Conservation (phyloP, 2,329 filamentous ascomycete species). For the Talaromyces sp. region DNA sequence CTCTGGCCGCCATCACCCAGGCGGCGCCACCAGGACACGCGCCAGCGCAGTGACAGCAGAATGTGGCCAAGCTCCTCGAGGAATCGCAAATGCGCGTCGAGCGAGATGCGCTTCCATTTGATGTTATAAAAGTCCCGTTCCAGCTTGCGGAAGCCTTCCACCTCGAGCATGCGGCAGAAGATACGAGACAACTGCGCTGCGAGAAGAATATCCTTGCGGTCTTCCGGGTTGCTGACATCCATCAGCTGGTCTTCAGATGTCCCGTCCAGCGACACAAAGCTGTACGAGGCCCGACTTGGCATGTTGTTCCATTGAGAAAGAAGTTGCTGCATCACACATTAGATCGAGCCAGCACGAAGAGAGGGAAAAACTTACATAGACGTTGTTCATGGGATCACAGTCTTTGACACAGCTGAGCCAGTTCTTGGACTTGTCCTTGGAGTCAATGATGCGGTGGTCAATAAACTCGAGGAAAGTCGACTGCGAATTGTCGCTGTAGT, state of each 20-base stretch:
- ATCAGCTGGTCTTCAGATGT: conserved; percentile 31
- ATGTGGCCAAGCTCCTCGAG: conserved; percentile 37
- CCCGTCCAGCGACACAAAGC: conserved; percentile 30
- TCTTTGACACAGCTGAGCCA: conserved; percentile 39
- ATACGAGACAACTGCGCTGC: conserved; percentile 44
- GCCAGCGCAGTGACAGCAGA: conserved; percentile 41
- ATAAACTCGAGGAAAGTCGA: conserved; percentile 42
- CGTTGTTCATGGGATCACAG: conserved; percentile 36
- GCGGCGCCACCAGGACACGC: conserved; percentile 42
- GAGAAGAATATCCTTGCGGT: conserved; percentile 36
- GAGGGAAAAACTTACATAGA: conserved; percentile 30
- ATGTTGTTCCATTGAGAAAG: conserved; percentile 44
- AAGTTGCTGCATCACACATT: conserved; percentile 25
- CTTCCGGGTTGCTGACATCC: conserved; percentile 33
- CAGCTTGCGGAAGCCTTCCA: conserved; percentile 41
- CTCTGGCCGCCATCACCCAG: conserved; percentile 35
- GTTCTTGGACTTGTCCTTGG: conserved; percentile 42
- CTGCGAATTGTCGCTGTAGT: conserved; percentile 33
- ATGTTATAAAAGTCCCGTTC: conserved; percentile 44
- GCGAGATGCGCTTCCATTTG: conserved; percentile 41
- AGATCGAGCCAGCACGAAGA: background rate
- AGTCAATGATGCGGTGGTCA: conserved; percentile 40
- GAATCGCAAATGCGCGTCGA: conserved; percentile 39
- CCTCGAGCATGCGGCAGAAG: conserved; percentile 43
- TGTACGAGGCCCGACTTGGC: conserved; percentile 43